A percentile compares a stretch with the other conserved stretches of the same genome.
These are phyloP conservation scores for Neoscytalidium dimidiatum DNA, from an alignment of 2,329 filamentous ascomycete species.

Conservation along the genomic window DNA sequence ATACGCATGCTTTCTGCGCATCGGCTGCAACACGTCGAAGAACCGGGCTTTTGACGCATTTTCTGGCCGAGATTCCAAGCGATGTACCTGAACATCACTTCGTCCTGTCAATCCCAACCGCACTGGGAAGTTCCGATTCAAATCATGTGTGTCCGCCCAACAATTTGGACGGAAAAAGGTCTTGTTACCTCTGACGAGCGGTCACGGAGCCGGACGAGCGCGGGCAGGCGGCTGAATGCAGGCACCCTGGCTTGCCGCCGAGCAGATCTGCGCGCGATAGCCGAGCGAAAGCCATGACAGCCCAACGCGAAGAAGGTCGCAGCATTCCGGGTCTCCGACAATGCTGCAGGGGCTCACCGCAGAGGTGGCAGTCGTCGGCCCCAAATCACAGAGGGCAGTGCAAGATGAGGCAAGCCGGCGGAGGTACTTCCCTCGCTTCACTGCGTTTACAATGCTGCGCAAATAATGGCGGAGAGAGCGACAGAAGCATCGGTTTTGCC, in stretches of 20 bases:
- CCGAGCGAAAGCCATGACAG: not conserved
- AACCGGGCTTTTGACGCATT: not conserved
- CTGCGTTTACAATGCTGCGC: not conserved
- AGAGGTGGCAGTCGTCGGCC: not conserved
- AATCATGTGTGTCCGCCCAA: not conserved
- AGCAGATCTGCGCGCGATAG: constrained; percentile 8
- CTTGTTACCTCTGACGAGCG: not conserved
- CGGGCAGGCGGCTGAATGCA: not conserved
- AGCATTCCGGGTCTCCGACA: not conserved
- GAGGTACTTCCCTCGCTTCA: not conserved
- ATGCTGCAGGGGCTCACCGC: not conserved
- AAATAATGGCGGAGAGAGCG: too few relatives aligned
- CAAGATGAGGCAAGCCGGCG: too few relatives aligned
- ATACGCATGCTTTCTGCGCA: not conserved
- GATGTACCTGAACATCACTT: not conserved
- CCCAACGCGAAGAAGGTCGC: not conserved
- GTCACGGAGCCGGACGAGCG: not conserved
- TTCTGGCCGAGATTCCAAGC: not conserved
- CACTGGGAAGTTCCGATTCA: not conserved
- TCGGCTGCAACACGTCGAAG: not conserved
- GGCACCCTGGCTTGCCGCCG: not conserved
- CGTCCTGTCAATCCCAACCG: not conserved
- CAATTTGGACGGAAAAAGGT: not conserved
- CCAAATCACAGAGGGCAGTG: too few relatives aligned
- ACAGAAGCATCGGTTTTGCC: not conserved